These are phyloP conservation scores for Stereocaulon alpinum DNA, from an alignment of 495 filamentous ascomycete species.

Conservation along the genomic window DNA sequence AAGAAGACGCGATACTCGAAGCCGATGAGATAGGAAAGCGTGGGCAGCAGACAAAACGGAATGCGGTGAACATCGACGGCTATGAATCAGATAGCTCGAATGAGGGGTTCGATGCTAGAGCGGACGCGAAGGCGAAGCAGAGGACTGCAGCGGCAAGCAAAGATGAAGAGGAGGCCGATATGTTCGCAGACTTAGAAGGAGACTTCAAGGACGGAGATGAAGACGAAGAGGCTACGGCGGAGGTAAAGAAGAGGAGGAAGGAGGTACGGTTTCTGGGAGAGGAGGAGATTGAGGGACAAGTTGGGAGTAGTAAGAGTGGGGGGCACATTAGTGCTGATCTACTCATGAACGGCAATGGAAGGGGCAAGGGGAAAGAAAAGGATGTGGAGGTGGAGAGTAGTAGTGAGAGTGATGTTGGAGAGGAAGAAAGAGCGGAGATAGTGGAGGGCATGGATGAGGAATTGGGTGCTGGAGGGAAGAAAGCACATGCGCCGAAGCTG, in stretches of 20 bases:
- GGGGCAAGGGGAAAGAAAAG: conserved; percentile 29
- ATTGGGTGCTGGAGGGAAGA: conserved; percentile 77
- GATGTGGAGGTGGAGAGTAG: conserved; percentile 30
- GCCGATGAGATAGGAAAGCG: conserved; percentile 87
- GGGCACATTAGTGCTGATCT: conserved; percentile 53
- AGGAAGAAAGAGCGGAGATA: conserved; percentile 55
- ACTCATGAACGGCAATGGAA: conserved; percentile 29
- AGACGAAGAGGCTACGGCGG: conserved; percentile 36
- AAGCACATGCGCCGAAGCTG: conserved; percentile 88
- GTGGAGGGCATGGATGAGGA: conserved; percentile 71
- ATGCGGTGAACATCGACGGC: conserved; percentile 89
- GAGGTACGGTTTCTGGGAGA: conserved; percentile 65
- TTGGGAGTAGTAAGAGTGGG: conserved; percentile 58
- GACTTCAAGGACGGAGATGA: conserved; percentile 47
- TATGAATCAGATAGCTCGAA: conserved; percentile 94
- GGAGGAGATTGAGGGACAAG: conserved; percentile 79
- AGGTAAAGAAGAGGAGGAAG: conserved; percentile 58
- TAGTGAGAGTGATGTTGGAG: conserved; percentile 60
- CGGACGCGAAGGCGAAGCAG: conserved; percentile 46
- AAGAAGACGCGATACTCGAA: conserved; percentile 74
- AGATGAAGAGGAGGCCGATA: conserved; percentile 69
- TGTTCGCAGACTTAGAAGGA: conserved; percentile 74
- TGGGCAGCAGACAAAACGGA: conserved; percentile 68
- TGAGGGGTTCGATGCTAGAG: conserved; percentile 70
- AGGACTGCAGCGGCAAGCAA: conserved; percentile 31